These are phyloP conservation scores for Fusarium sp. DNA, from an alignment of 2,329 filamentous ascomycete genomes.

Conservation along the genomic window DNA sequence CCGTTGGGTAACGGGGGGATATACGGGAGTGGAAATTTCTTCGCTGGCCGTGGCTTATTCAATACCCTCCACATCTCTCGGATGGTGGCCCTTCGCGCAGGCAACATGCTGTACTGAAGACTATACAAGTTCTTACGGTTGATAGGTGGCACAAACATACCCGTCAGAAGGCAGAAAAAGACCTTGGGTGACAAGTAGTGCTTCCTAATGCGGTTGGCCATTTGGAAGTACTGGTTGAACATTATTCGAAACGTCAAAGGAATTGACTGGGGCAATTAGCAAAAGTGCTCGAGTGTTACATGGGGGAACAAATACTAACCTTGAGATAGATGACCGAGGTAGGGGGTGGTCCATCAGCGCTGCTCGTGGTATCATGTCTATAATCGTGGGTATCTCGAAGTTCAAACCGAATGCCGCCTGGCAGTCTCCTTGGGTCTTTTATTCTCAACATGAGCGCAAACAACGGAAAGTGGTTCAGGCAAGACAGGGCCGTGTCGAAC, in stretches of 20 bases:
- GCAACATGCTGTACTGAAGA: conserved; percentile 97
- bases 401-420: conserved; percentile 89
- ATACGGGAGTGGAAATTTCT: conserved; percentile 52
- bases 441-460: conserved; percentile 96
- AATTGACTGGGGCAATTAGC: conserved; percentile 71
- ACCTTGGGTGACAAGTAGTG: conserved; percentile 94
- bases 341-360: conserved; percentile 64
- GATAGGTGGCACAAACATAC: conserved; percentile 93
- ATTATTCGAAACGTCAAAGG: conserved; percentile 92
- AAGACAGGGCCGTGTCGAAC: conserved; percentile 92
- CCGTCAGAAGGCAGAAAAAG: conserved; percentile 86
- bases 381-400: conserved; percentile 77
- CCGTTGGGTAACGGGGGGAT: conserved; percentile 50
- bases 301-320: conserved; percentile 58
- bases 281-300: not conserved
- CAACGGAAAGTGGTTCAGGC: conserved; percentile 95
- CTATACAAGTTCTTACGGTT: conserved; percentile 95
- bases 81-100: conserved; percentile 82
- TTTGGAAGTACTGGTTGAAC: conserved; percentile 97
- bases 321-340: conserved; percentile 90
- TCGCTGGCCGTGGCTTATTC: conserved; percentile 63
- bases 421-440: conserved; percentile 91
- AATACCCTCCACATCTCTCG: conserved; percentile 86
- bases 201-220: conserved; percentile 90
- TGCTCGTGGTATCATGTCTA: conserved; percentile 54